These are phyloP conservation scores for Pseudonectria foliicola DNA, from an alignment of 2,329 filamentous ascomycete genomes.

Conservation along the genomic window DNA sequence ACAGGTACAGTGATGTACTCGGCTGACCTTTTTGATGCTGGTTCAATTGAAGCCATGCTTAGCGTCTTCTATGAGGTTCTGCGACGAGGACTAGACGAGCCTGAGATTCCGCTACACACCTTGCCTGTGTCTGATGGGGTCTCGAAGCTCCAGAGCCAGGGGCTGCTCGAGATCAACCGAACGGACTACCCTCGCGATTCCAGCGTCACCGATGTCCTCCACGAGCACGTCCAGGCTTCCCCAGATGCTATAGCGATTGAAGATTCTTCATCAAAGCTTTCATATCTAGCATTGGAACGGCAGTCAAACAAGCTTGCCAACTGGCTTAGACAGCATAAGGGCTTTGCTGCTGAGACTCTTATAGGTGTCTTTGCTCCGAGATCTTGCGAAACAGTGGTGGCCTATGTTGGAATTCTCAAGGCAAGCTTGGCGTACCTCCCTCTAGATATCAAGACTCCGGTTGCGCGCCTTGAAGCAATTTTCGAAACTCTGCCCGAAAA, in stretches of 20 bases:
- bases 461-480: constrained; percentile 9
- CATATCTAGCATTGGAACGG: constrained; percentile 15
- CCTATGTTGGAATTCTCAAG: constrained; percentile 19
- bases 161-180: too few species aligned
- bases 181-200: constrained; percentile 2
- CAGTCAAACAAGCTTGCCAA: constrained; percentile 10
- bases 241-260: constrained; percentile 11
- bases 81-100: constrained; percentile 6
- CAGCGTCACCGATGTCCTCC: constrained; percentile 17
- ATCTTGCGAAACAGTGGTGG: constrained; percentile 17
- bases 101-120: background rate
- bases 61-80: constrained; percentile 12
- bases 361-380: constrained; percentile 13
- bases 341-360: constrained; percentile 8
- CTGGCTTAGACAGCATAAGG: constrained; percentile 1
- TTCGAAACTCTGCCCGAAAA: background rate
- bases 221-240: constrained; percentile 6
- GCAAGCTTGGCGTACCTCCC: constrained; percentile 20
- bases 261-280: constrained; percentile 10
- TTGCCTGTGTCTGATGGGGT: constrained; percentile 2
- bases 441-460: constrained; percentile 11
- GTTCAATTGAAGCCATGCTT: constrained; percentile 12
- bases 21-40: constrained; percentile 13
- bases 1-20: constrained; percentile 12
- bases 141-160: too few species aligned